Percentiles rank a stretch among this genome's conserved stretches.
Conservation (phyloP, 805 yeast species). For the Yarrowia sp. region DNA sequence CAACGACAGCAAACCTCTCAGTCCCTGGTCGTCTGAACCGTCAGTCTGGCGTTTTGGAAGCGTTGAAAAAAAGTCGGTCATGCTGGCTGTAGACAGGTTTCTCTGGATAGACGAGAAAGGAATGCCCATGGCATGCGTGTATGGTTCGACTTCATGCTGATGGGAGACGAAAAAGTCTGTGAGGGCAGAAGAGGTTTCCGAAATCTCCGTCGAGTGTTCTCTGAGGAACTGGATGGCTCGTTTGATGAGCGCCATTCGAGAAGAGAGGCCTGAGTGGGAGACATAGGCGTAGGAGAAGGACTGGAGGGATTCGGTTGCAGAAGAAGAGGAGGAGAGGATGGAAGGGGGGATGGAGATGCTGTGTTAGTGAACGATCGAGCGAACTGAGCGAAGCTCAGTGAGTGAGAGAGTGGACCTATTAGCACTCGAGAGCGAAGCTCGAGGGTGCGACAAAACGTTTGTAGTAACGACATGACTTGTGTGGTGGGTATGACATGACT, state of each 20-base stretch:
- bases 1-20: slow-evolving; percentile 16
- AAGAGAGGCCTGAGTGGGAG: slow-evolving; percentile 79
- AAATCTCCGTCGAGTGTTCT: slow-evolving; percentile 54
- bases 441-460: no score
- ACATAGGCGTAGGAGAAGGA: slow-evolving; percentile 85
- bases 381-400: background rate
- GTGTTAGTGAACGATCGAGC: background rate
- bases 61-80: slow-evolving; percentile 22
- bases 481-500: no score
- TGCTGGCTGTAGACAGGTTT: slow-evolving; percentile 40
- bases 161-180: slow-evolving; percentile 16
- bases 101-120: slow-evolving; percentile 33
- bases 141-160: slow-evolving; percentile 37
- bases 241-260: slow-evolving; percentile 74
- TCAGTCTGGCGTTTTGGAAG: slow-evolving; percentile 33
- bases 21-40: slow-evolving; percentile 7
- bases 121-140: slow-evolving; percentile 29
- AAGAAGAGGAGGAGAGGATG: slow-evolving; percentile 1
- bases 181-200: slow-evolving; percentile 31
- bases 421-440: background rate
- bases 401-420: background rate
- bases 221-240: slow-evolving; percentile 76
- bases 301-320: slow-evolving; percentile 61
- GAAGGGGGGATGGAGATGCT: slow-evolving; percentile 21
- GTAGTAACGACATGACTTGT: no score